Percentiles rank a stretch among this genome's conserved stretches.
Conservation (phyloP, 1,139 yeast genomes). For the Suhomyces coccinellae region DNA sequence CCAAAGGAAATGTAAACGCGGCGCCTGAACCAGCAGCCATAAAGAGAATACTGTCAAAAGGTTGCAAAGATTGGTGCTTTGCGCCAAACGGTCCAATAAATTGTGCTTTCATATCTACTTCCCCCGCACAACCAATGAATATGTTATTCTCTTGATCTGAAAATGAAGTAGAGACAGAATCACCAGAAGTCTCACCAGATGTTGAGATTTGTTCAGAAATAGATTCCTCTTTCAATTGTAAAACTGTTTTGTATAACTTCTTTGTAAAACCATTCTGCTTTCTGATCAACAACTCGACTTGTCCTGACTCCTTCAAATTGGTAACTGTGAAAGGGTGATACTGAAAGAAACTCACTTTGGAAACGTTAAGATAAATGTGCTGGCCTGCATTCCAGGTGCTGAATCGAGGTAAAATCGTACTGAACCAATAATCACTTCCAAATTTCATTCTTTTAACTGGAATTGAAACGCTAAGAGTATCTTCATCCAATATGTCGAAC, state of each 20-base stretch:
- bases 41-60: constrained; percentile 43
- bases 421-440: constrained; percentile 30
- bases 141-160: constrained; percentile 3
- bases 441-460: constrained; percentile 28
- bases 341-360: constrained; percentile 38
- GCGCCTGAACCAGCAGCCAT: constrained; percentile 50
- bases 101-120: constrained; percentile 28
- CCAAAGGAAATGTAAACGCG: constrained; percentile 47
- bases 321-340: constrained; percentile 52
- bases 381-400: constrained; percentile 53
- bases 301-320: constrained; percentile 37
- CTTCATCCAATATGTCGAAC: constrained; percentile 43
- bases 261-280: constrained; percentile 47
- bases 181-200: not conserved
- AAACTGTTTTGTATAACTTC: constrained; percentile 30
- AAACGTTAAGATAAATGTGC: constrained; percentile 43
- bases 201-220: not conserved
- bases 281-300: constrained; percentile 41
- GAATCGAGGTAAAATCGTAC: constrained; percentile 33
- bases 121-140: not conserved
- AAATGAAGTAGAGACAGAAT: not conserved
- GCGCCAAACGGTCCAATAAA: constrained; percentile 51
- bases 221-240: constrained; percentile 19
- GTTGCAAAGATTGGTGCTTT: constrained; percentile 39
- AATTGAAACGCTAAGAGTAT: constrained; percentile 41